Evolutionary conservation across 2,329 filamentous ascomycete species (phyloP), one percentile per base, ranked within the genome.

Genomic region (Penicillium paneum): DNA sequence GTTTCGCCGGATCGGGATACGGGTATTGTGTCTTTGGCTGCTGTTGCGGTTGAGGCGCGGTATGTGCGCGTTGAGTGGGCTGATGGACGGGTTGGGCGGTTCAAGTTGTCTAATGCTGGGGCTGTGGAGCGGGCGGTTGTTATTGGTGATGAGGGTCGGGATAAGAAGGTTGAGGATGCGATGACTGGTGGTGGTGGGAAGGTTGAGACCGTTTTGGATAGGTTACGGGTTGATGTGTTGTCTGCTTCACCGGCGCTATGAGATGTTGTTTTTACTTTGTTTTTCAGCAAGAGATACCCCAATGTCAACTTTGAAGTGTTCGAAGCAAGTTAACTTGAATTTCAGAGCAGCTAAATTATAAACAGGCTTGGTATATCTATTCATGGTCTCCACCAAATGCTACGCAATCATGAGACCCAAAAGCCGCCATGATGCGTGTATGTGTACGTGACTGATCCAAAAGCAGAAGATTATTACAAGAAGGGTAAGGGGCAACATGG

Each of bases 31-130:
- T 71, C 71, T 17, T 49, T 79, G 38, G 57, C 63, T 17, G 53
- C 71, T 4, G 72, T 68, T 3, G 64, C 73, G 12, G 47, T 74
- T 31, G 76, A 79, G 58, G 67, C 73, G 15, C 65, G 71, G 34
- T 76, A 77, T 65, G 64, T 76, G 26, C 70, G 75, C 11, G 42
- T 79, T 15, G 70, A 77, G 55, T 79, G 76, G 76, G 64, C 62
- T 12, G 74, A 77, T 64, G 75, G 74, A 5, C 70, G 72, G 5
- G 70, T 78, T 28, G 76, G 75, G 3, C 65, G 74, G 39, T 71
- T 79, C 40, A 75, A 74, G 55, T 60, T 78, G 24, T 73, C 74
- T 3, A 70, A 74, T 61, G 54, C 65, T 8, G 76, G 76, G 4
- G 49, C 65, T 32, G 68, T 78, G 29, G 73, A 77, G 52, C 64